phyloP scores from a whole-genome alignment of 139 green algal genomes.

The Closterium sp. region DNA sequence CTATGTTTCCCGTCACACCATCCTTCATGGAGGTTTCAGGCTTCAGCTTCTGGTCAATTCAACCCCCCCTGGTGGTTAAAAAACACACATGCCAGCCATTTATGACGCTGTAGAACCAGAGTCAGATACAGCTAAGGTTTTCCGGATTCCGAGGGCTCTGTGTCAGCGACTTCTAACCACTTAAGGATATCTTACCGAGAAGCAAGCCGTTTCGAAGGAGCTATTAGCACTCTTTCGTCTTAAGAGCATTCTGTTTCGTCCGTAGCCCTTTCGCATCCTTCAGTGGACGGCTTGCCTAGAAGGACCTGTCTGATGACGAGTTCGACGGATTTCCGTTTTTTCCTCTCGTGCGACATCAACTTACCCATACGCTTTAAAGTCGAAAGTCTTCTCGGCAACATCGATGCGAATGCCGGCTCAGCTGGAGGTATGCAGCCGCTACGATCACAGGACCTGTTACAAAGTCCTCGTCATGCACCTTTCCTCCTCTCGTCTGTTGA shows the following conservation, averaged over 20 bases:
- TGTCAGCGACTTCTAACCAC: not conserved
- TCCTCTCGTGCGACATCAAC: conserved; percentile 46
- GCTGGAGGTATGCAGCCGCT: not conserved
- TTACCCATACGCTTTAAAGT: conserved; percentile 44
- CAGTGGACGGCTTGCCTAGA: not conserved
- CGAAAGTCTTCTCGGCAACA: conserved; percentile 20
- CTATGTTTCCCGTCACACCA: not conserved
- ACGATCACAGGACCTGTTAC: not conserved
- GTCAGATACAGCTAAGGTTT: no score
- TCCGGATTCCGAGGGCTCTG: not conserved
- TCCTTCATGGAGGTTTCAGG: not conserved
- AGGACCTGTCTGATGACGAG: not conserved
- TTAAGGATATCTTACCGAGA: not conserved
- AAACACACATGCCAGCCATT: not conserved
- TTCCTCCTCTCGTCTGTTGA: not conserved
- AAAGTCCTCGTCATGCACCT: not conserved
- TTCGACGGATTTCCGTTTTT: conserved; percentile 42
- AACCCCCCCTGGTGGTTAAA: no score
- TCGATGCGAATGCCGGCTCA: not conserved
- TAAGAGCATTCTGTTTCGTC: no score
- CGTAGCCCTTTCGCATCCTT: no score
- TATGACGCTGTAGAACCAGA: not conserved
- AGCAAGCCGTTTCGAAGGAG: not conserved
- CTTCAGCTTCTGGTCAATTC: no score
- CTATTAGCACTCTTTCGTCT: no score